Conservation (phyloP, 169 alveolate genomes). For the Plasmodium yoelii region DNA sequence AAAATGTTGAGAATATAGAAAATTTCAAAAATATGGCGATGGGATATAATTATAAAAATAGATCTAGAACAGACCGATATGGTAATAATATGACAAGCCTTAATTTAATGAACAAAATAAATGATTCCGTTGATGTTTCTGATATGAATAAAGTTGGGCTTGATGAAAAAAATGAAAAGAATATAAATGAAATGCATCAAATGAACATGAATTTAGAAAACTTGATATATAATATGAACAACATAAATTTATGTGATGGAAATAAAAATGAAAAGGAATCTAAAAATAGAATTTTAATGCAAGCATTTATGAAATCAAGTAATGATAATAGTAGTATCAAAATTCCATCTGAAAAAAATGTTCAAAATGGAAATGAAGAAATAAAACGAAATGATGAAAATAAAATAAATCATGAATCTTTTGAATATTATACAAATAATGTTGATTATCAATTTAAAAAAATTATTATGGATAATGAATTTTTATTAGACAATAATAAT, state of each 20-base stretch:
- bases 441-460: not conserved
- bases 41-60: not conserved
- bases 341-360: not conserved
- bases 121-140: not conserved
- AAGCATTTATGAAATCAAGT: not conserved
- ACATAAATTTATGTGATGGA: not conserved
- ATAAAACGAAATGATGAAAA: constrained; percentile 15
- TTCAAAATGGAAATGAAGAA: not conserved
- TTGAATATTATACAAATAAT: not conserved
- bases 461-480: not conserved
- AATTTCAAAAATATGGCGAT: not conserved
- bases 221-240: constrained; percentile 14
- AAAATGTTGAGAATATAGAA: not conserved
- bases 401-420: not conserved
- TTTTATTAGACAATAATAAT: not conserved
- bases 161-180: not conserved
- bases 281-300: not conserved
- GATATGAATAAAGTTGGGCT: not conserved
- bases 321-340: not conserved
- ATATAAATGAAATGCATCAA: not conserved
- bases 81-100: not conserved
- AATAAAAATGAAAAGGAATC: not conserved
- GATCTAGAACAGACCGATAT: not conserved
- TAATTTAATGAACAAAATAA: not conserved
- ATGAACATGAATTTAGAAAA: constrained; percentile 5